A percentile compares a stretch with the other conserved stretches of the same genome.
Conservation (phyloP, 2,329 filamentous ascomycete genomes). For the Phyllosticta paracitricarpa region DNA sequence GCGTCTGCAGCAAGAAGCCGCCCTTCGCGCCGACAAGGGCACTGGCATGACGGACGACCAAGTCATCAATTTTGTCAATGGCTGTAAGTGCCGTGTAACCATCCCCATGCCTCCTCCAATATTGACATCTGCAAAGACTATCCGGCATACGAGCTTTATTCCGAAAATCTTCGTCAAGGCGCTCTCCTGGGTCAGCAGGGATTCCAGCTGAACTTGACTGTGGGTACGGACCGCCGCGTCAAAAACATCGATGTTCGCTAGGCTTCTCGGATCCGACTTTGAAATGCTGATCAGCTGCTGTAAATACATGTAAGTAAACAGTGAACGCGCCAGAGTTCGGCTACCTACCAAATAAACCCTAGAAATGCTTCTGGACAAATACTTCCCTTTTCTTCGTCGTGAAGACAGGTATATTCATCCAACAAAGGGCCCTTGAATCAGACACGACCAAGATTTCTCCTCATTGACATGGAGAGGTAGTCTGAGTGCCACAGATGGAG, state of each 20-base stretch:
- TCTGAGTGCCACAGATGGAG: too few species aligned
- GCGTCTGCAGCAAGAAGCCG: slow-evolving; percentile 71
- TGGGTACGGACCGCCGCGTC: slow-evolving; percentile 29
- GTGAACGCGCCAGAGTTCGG: neutral
- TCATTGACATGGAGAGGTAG: too few species aligned
- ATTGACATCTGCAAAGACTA: slow-evolving; percentile 19
- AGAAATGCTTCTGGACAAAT: neutral
- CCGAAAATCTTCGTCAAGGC: slow-evolving; percentile 39
- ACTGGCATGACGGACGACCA: slow-evolving; percentile 75
- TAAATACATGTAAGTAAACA: neutral
- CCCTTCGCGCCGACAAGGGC: slow-evolving; percentile 55
- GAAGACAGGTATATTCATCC: neutral
- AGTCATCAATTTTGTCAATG: slow-evolving; percentile 65
- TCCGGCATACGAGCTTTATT: slow-evolving; percentile 49
- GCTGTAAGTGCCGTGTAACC: slow-evolving; percentile 19
- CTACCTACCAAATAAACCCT: neutral
- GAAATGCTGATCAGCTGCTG: neutral
- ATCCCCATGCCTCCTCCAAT: neutral
- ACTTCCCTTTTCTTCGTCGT: neutral
- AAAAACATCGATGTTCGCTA: slow-evolving; percentile 10
- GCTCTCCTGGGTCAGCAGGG: slow-evolving; percentile 35
- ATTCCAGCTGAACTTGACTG: slow-evolving; percentile 41
- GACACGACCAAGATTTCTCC: neutral
- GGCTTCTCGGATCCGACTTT: neutral
- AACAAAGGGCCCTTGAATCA: neutral